Evolutionary conservation across 495 filamentous ascomycete species (phyloP).

Genomic region (Penicillium subrubescens): DNA sequence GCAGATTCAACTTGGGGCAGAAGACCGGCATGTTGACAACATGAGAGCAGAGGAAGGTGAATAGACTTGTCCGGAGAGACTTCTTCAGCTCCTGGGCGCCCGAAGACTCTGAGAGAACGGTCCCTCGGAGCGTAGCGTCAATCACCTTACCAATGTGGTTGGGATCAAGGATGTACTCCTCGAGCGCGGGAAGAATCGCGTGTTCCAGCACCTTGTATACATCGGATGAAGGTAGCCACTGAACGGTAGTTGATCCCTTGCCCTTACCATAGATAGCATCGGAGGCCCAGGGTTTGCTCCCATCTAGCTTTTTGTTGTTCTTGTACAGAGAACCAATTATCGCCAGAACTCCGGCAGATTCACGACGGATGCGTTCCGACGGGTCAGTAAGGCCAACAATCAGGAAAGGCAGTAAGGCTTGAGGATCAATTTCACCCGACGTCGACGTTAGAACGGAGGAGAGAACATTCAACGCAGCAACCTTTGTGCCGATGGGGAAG

Average conservation of each 20-base stretch:
- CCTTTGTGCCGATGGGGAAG: conserved; percentile 65
- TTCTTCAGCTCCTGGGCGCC: conserved; percentile 64
- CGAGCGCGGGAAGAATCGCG: conserved; percentile 68
- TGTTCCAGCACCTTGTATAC: conserved; percentile 60
- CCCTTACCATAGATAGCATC: conserved; percentile 60
- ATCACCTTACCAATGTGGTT: conserved; percentile 62
- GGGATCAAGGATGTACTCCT: conserved; percentile 80
- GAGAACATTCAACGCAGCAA: conserved; percentile 65
- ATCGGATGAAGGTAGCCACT: conserved; percentile 61
- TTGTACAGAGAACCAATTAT: conserved; percentile 52
- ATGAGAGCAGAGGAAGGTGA: conserved; percentile 77
- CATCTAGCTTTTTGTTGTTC: conserved; percentile 39
- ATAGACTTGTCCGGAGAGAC: conserved; percentile 60
- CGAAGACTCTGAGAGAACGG: conserved; percentile 35
- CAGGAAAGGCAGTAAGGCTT: conserved; percentile 76
- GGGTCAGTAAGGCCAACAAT: conserved; percentile 73
- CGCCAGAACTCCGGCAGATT: conserved; percentile 65
- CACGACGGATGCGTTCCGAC: conserved; percentile 69
- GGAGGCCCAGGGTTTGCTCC: conserved; percentile 48
- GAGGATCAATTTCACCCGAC: conserved; percentile 63
- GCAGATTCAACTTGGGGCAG: conserved; percentile 65
- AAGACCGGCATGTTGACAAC: conserved; percentile 65
- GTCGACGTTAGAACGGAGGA: conserved; percentile 53
- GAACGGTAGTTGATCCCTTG: conserved; percentile 49
- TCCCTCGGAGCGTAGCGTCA: conserved; percentile 56